These are phyloP conservation scores for Alnus rubra DNA, from an alignment of 306 rosid species.

Conservation along the genomic window DNA sequence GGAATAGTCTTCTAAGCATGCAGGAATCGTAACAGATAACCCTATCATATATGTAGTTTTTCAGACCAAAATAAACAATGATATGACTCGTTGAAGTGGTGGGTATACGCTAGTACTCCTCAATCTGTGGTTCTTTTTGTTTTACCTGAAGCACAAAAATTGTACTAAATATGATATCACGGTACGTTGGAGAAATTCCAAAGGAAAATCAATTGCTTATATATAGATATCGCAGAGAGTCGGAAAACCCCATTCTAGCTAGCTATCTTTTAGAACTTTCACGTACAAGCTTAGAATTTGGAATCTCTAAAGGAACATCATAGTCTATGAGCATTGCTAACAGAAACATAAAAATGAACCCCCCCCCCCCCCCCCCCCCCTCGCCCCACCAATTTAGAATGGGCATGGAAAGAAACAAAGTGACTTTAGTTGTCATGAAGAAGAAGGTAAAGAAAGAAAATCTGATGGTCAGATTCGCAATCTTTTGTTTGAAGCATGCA, in stretches of 20 bases:
- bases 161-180: slow-evolving; percentile 1
- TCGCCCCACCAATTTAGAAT: slow-evolving; percentile 4
- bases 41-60: too few species aligned
- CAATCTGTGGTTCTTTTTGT: too few species aligned
- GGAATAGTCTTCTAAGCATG: too few species aligned
- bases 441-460: slow-evolving; percentile 20
- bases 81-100: too few species aligned
- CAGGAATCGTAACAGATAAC: too few species aligned
- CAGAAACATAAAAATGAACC: neutral
- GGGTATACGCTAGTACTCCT: too few species aligned
- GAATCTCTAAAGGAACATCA: slow-evolving; percentile 18
- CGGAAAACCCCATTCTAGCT: neutral
- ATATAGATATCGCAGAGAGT: neutral
- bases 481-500: slow-evolving; percentile 22
- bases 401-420: slow-evolving; percentile 12
- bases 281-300: slow-evolving; percentile 13
- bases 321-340: neutral
- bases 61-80: too few species aligned
- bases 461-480: slow-evolving; percentile 26
- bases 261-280: slow-evolving; percentile 9
- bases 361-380: slow-evolving; percentile 18
- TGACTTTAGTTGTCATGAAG: slow-evolving; percentile 4
- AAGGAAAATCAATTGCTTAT: slow-evolving; percentile 27
- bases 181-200: neutral
- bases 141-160: neutral